Conservation (phyloP, 129 eudicot species). For the Ambrosia trifida region DNA sequence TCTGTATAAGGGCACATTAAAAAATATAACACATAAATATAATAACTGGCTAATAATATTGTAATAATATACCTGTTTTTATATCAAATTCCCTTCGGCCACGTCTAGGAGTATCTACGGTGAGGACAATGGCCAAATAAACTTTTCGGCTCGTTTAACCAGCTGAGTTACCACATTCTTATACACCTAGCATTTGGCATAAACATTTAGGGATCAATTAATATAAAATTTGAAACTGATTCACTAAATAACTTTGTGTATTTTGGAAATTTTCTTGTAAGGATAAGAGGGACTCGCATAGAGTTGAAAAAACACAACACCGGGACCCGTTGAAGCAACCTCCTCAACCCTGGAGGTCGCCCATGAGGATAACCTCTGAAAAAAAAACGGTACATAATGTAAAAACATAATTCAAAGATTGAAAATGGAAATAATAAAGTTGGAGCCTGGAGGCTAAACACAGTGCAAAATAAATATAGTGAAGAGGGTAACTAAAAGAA, state of each 20-base stretch:
- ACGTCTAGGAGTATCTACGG: slow-evolving; percentile 85
- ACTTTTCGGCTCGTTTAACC: slow-evolving; percentile 86
- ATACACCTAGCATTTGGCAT: slow-evolving; percentile 50
- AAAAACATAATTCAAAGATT: no score
- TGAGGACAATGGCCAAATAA: slow-evolving; percentile 86
- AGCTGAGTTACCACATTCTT: slow-evolving; percentile 70
- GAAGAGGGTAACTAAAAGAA: no score
- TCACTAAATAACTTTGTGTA: not conserved
- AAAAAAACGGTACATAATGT: no score
- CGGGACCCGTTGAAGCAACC: no score
- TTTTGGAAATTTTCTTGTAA: slow-evolving; percentile 9
- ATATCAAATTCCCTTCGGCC: slow-evolving; percentile 92
- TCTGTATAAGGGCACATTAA: slow-evolving; percentile 39
- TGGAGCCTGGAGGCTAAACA: no score
- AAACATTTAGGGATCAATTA: not conserved
- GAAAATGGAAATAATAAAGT: no score
- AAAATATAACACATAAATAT: not conserved
- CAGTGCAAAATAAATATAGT: no score
- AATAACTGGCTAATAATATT: not conserved
- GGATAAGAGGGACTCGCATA: slow-evolving; percentile 36
- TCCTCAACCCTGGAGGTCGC: no score
- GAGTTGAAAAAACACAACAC: no score
- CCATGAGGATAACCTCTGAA: no score
- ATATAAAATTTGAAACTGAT: not conserved
- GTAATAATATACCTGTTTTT: slow-evolving; percentile 70